Evolutionary conservation across 805 yeast species (phyloP).

Genomic region (Starmera dryadoides): DNA sequence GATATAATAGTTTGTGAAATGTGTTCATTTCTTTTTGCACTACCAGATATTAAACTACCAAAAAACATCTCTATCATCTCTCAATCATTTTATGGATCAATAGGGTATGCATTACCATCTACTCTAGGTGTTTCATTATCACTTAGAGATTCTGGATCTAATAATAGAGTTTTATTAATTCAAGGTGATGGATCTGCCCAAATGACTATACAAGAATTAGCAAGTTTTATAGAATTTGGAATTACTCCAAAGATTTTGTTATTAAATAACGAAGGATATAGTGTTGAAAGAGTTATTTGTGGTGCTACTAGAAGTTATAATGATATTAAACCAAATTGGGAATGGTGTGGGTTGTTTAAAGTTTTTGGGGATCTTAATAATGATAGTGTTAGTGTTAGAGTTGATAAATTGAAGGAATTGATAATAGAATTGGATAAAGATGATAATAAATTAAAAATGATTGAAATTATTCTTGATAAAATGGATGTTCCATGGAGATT

Average conservation of each 20-base stretch:
- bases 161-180: conserved; percentile 43
- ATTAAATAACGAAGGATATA: conserved; percentile 60
- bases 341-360: conserved; percentile 35
- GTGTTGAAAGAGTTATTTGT: conserved; percentile 56
- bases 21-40: conserved; percentile 60
- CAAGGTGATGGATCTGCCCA: conserved; percentile 69
- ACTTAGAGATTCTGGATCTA: conserved; percentile 31
- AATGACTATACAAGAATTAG: conserved; percentile 57
- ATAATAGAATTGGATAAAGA: conserved; percentile 32
- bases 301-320: conserved; percentile 49
- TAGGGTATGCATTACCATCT: conserved; percentile 61
- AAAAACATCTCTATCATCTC: conserved; percentile 43
- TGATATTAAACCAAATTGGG: conserved; percentile 54
- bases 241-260: conserved; percentile 52
- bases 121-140: conserved; percentile 58
- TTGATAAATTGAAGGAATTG: conserved; percentile 42
- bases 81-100: conserved; percentile 61
- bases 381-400: conserved; percentile 33
- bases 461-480: conserved; percentile 50
- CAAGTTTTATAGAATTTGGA: conserved; percentile 48
- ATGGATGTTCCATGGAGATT: conserved; percentile 49
- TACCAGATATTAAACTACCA: conserved; percentile 51
- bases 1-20: conserved; percentile 58
- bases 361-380: conserved; percentile 49
- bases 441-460: conserved; percentile 40